Percentiles rank a stretch among this genome's conserved stretches.
phyloP scores from a whole-genome alignment of 345 rosid species.

The Populus alba region DNA sequence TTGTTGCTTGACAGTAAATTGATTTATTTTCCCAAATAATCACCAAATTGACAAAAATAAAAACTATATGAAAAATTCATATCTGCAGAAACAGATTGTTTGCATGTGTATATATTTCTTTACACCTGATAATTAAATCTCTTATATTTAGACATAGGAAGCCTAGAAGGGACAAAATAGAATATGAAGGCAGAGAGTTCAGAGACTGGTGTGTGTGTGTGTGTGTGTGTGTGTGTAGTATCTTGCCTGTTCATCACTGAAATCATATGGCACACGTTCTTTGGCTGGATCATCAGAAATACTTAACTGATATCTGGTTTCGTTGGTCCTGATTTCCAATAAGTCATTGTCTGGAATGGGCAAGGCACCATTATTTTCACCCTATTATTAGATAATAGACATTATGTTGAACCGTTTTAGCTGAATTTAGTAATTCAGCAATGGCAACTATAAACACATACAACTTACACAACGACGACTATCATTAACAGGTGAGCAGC shows the following conservation, averaged over 20 bases:
- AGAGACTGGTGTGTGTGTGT: too few species aligned
- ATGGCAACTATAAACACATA: constrained; percentile 83
- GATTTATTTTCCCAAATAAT: background rate
- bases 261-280: constrained; percentile 51
- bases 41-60: background rate
- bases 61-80: background rate
- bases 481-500: constrained; percentile 40
- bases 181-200: background rate
- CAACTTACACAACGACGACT: constrained; percentile 99
- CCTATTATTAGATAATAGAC: constrained; percentile 47
- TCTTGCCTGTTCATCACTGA: constrained; percentile 71
- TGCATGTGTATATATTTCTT: background rate
- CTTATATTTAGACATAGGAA: background rate
- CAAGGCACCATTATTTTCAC: constrained; percentile 51
- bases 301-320: constrained; percentile 23
- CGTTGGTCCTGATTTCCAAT: constrained; percentile 29
- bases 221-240: background rate
- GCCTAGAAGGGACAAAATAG: background rate
- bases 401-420: constrained; percentile 49
- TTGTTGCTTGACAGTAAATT: background rate
- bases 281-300: constrained; percentile 32
- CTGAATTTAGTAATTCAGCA: constrained; percentile 36
- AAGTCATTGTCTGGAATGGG: constrained; percentile 37
- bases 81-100: background rate
- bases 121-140: background rate